phyloP scores from a whole-genome alignment of 352 stramenopile genomes.

The Phytophthora colocasiae region DNA sequence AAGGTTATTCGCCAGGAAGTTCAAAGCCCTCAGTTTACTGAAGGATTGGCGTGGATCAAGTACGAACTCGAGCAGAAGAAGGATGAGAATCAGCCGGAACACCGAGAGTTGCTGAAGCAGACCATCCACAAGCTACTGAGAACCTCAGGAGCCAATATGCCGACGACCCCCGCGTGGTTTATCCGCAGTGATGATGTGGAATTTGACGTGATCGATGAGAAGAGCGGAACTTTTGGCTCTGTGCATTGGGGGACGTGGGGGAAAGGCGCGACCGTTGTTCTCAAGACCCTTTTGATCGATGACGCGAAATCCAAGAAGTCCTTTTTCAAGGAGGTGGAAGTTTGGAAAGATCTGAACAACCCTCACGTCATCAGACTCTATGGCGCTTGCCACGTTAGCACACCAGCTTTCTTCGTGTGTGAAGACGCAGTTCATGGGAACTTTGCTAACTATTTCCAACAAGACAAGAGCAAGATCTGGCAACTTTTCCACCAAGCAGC shows the following conservation, averaged over 20 bases:
- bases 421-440: constrained; percentile 30
- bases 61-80: no score
- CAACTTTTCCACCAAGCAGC: constrained; percentile 33
- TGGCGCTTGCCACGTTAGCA: constrained; percentile 40
- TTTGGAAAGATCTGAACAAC: constrained; percentile 41
- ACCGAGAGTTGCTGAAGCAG: no score
- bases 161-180: constrained; percentile 17
- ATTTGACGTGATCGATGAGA: constrained; percentile 2
- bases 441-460: constrained; percentile 30
- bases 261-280: constrained; percentile 23
- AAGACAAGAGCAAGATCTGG: constrained; percentile 25
- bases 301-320: constrained; percentile 5
- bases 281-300: constrained; percentile 38
- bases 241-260: constrained; percentile 17
- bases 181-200: constrained; percentile 24
- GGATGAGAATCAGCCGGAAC: no score
- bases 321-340: constrained; percentile 36
- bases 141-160: constrained; percentile 1
- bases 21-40: no score
- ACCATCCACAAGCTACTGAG: no score
- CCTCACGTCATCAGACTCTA: constrained; percentile 39
- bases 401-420: constrained; percentile 31
- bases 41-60: no score
- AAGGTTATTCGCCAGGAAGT: no score
- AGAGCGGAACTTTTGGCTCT: constrained; percentile 15